Evolutionary conservation across 306 rosid genomes (phyloP).

Genomic region (Vigna nakashimae): DNA sequence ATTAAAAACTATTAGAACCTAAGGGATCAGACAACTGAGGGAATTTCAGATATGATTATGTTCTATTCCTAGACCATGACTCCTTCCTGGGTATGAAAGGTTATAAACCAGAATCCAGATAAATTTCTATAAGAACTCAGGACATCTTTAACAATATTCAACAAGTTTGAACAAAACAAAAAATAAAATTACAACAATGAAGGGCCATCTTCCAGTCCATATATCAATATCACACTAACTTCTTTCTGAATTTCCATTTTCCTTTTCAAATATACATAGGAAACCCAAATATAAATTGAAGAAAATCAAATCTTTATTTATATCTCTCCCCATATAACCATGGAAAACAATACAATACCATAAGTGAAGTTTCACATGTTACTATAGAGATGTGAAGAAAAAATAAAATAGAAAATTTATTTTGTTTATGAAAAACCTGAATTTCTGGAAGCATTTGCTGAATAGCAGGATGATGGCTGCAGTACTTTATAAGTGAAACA

Average conservation of each 20-base stretch:
- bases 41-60: not conserved
- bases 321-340: slow-evolving; percentile 7
- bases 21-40: not conserved
- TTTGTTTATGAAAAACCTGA: slow-evolving; percentile 71
- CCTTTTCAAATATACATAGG: not conserved
- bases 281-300: not conserved
- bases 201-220: slow-evolving; percentile 22
- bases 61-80: not conserved
- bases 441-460: slow-evolving; percentile 94
- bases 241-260: not conserved
- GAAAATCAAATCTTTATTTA: not conserved
- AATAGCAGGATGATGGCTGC: slow-evolving; percentile 78
- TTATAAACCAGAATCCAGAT: not conserved
- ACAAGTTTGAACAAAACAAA: slow-evolving; percentile 30
- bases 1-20: slow-evolving; percentile 18
- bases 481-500: slow-evolving; percentile 87
- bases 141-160: slow-evolving; percentile 15
- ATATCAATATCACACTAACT: slow-evolving; percentile 22
- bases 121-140: slow-evolving; percentile 9
- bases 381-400: not conserved
- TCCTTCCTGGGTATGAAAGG: slow-evolving; percentile 12
- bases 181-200: slow-evolving; percentile 13
- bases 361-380: slow-evolving; percentile 18
- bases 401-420: not conserved
- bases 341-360: slow-evolving; percentile 38